Conservation (phyloP, 805 yeast species). For the Zygoascus bituminiphila region DNA sequence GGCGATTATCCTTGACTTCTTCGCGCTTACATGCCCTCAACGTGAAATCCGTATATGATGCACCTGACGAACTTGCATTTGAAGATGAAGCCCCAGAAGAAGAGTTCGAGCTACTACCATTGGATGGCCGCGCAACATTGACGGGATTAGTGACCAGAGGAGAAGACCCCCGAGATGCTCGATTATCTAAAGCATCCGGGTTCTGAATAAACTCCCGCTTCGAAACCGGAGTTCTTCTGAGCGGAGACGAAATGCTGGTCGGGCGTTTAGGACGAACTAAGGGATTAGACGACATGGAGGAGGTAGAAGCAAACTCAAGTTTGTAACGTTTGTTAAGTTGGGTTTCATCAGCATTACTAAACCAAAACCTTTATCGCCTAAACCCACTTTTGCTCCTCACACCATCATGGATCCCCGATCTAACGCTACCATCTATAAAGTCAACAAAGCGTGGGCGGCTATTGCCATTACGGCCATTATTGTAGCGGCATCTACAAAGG, state of each 20-base stretch:
- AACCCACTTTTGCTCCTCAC: neutral
- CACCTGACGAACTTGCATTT: neutral
- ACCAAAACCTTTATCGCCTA: neutral
- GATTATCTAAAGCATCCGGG: neutral
- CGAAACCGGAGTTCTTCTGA: slow-evolving; percentile 10
- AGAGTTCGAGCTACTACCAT: neutral
- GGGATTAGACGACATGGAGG: slow-evolving; percentile 9
- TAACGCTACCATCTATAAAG: slow-evolving; percentile 10
- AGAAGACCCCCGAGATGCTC: neutral
- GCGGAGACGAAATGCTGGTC: slow-evolving; percentile 7
- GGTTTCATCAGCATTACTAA: too few relatives aligned
- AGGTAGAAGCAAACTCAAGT: slow-evolving; percentile 1
- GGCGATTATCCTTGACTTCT: slow-evolving; percentile 64
- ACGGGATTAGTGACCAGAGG: neutral
- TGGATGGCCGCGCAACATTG: neutral
- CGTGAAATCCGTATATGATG: slow-evolving; percentile 37
- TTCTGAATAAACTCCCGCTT: slow-evolving; percentile 3
- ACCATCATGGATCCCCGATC: slow-evolving; percentile 7
- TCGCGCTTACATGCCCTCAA: slow-evolving; percentile 65
- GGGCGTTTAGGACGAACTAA: slow-evolving; percentile 10
- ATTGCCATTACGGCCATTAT: slow-evolving; percentile 22
- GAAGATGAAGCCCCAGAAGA: slow-evolving; percentile 1
- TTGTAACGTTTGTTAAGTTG: neutral
- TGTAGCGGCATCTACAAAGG: slow-evolving; percentile 21
- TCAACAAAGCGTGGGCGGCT: slow-evolving; percentile 27